Conservation (phyloP, 116 monocot species). For the Dioscorea cayenensis region DNA sequence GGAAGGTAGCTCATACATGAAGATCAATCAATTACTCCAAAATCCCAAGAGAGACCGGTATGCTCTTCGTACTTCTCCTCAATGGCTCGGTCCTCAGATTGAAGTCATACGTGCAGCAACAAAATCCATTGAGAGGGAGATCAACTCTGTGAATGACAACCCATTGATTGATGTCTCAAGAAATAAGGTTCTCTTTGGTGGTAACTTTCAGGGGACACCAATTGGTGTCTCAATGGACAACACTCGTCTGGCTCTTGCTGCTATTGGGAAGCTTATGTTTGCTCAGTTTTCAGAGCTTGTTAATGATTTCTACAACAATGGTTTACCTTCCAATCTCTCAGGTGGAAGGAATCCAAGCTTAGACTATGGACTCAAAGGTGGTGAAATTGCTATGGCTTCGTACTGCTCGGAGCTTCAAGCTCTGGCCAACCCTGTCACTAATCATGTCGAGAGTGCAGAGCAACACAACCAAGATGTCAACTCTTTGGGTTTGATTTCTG, state of each 20-base stretch:
- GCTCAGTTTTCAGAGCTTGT: conserved; percentile 33
- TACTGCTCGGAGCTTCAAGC: conserved; percentile 11
- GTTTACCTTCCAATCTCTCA: conserved; percentile 8
- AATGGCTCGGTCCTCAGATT: conserved; percentile 1
- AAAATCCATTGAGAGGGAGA: not conserved
- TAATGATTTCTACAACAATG: conserved; percentile 26
- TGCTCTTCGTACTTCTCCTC: not conserved
- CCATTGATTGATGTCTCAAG: not conserved
- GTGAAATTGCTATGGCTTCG: conserved; percentile 4
- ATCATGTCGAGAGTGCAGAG: conserved; percentile 12
- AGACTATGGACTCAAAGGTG: conserved; percentile 9
- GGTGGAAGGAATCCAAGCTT: conserved; percentile 3
- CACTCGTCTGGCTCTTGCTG: not conserved
- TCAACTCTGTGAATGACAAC: conserved; percentile 2
- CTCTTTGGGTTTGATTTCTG: conserved; percentile 7
- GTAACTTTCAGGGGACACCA: conserved; percentile 12
- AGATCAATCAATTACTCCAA: conserved; percentile 45
- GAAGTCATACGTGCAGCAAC: not conserved
- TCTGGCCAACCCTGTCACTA: conserved; percentile 1
- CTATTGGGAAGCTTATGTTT: conserved; percentile 27
- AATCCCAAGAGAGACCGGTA: conserved; percentile 50
- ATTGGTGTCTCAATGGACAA: conserved; percentile 12
- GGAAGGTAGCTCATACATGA: conserved; percentile 51
- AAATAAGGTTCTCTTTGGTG: not conserved
- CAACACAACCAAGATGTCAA: conserved; percentile 16